Evolutionary conservation across 2,329 filamentous ascomycete genomes (phyloP), one percentile per base, ranked within the genome.

Genomic region (Colletotrichum magnum): DNA sequence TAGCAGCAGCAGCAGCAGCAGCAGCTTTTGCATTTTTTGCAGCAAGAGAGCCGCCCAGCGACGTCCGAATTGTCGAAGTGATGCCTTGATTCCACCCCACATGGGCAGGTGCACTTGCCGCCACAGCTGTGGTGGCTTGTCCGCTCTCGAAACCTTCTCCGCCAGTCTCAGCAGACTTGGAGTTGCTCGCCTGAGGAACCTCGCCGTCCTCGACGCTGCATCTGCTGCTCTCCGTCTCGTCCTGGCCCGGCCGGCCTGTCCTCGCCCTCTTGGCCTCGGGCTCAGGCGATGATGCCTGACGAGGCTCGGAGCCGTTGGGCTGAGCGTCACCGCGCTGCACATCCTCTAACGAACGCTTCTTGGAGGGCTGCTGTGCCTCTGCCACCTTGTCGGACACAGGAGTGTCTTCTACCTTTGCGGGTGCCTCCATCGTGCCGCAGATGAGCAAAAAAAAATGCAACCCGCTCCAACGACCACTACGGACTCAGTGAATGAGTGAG

Each of bases 341-440:
- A 51, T 77, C 76, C 48, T 75, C 75, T 24, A 77, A 68, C 12
- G 75, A 53, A 53, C 77, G 74, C 61, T 80, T 80, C 51, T 75
- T 78, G 9, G 67, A 61, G 16, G 59, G 18, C 48, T 56, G 54
- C 28, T 68, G 53, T 6, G 39, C 18, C 24, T 57, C 67, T 28
- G 28, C 21, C 12, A 32, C 43, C n/a, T 12, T 21, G n/a, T 32
- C 43, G 41, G 28, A 18, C 21, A 39, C 36, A 15, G 39, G 39
- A 13, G 54, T 43, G 7, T n/a, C 48, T n/a, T 54, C 39, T 48
- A 24, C 28, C 28, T 43, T 18, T 32, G 66, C 61, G 47, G 61
- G 56, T 39, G 57, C 36, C 26, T 71, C 69, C 69, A 71, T 71
- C 43, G 18, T 16, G 47, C 47, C 15, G 21, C 43, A 41, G 18